Base-by-base conservation (phyloP, 2,329 filamentous ascomycete genomes). In the Camillea tinctor region DNA sequence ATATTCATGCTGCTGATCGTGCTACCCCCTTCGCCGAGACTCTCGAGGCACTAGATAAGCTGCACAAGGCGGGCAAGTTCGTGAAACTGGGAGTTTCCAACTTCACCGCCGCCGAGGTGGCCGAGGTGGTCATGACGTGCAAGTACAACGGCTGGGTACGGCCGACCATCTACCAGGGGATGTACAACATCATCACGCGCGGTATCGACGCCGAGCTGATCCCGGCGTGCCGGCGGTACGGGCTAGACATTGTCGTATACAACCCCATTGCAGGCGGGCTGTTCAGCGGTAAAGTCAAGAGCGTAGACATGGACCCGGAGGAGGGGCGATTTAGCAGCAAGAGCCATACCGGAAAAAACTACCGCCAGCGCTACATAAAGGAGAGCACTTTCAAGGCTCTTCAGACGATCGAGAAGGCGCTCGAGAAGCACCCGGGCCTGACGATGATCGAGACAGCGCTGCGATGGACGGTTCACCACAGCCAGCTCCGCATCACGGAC, bases 1-100 rank as follows among this genome's bases (percentile, higher is more conserved):
- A 93, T 72, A 81, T 93, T 19, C 90, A 93, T 74, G 89, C 89
- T 8, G 81, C 90, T 3, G 84, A 87, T 70, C 84, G 88, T 11
- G 84, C 80, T 1, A 84, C 88, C 1, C 90, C 89, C 0, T 96
- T 96, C 69, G 86, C 86, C 7, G 89, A 95, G 74, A 95, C 93
- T 0, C 81, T 97, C 19, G 84, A 87, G 68, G 90, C 88, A 4
- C 81, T 93, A 60, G 85, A 97, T 73, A 87, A 92, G 75, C 78
- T 97, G 55, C 91, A 96, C 80, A 91, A 92, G 75, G 85, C 90
- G 59, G 92, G 92, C 61, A 95, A 94, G 73, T 96, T 97, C 70
- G 86, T 92, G 20, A 84, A 85, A 55, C 79, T 97, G 13, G 93
- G 92, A 1, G 77, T 97, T 60, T 90, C 86, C 68, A 97, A 97